phyloP scores from a whole-genome alignment of 176 grass and related monocot genomes.

The Chloris gayana region DNA sequence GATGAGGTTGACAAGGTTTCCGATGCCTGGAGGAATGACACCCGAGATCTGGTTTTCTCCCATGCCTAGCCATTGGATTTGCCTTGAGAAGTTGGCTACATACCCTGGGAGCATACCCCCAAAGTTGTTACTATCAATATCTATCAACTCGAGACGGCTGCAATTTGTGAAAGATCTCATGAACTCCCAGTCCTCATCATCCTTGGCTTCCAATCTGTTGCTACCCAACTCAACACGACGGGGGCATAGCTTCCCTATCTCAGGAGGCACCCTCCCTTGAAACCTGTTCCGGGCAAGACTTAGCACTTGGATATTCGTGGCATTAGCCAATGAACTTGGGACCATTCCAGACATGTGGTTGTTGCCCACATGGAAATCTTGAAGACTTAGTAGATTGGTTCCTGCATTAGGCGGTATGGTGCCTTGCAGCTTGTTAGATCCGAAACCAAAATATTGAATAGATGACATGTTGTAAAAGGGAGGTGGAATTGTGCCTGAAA shows the following conservation, averaged over 20 bases:
- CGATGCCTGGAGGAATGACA: slow-evolving; percentile 27
- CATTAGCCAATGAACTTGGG: slow-evolving; percentile 17
- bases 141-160: slow-evolving; percentile 11
- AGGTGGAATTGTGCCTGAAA: slow-evolving; percentile 20
- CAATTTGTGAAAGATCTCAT: slow-evolving; percentile 34
- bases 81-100: slow-evolving; percentile 31
- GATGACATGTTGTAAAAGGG: slow-evolving; percentile 37
- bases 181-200: slow-evolving; percentile 35
- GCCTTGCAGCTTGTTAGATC: slow-evolving; percentile 32
- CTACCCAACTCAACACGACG: neutral
- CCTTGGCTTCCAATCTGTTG: slow-evolving; percentile 18
- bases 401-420: slow-evolving; percentile 3
- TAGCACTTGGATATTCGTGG: neutral
- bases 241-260: slow-evolving; percentile 35
- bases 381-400: neutral
- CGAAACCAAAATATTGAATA: neutral
- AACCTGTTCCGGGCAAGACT: slow-evolving; percentile 18
- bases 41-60: neutral
- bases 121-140: neutral
- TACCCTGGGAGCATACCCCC: slow-evolving; percentile 24
- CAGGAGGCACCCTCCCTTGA: slow-evolving; percentile 16
- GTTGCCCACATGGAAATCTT: slow-evolving; percentile 3
- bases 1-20: slow-evolving; percentile 10
- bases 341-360: slow-evolving; percentile 31
- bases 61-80: slow-evolving; percentile 6